Evolutionary conservation across 1,139 yeast species (phyloP), one percentile per base, ranked within the genome.

Genomic region (Pichia sp.): DNA sequence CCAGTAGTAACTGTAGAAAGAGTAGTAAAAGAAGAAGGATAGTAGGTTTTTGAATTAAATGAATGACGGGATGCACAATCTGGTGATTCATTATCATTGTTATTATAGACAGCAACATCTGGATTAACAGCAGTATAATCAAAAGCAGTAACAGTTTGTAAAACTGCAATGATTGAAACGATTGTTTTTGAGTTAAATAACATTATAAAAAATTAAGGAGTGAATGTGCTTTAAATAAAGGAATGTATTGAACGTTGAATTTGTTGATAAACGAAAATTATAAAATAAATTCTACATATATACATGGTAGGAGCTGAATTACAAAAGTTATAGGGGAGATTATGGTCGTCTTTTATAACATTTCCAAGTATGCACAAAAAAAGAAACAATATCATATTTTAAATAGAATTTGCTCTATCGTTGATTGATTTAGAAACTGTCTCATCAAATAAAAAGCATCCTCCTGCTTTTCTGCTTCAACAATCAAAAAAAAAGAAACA

Each of bases 111-210:
- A 10, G 37, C 12, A 29, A 43, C 46, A 6, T 43, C 39, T 42
- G 49, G 46, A 20, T 39, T 30, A n/a, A 30, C 35, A 10, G 33
- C 43, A 9, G 39, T 23, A 4, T 40, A 22, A 12, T 40, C 32
- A 12, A 37, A 43, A 27, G 39, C 35, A 8, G 46, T 38, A n/a
- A 37, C 40, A n/a, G 47, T 40, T 10, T 26, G 27, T 23, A 42
- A 25, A 20, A 31, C 8, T 34, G 37, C 40, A 7, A 30, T 20
- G n/a, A 39, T 27, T 23, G 38, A 35, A 40, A 42, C 22, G 30
- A 47, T 35, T 10, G 50, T 39, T 27, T 41, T 39, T 10, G 39
- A 35, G 39, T 26, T 42, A 24, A 42, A 35, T 42, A 38, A 35
- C 46, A 42, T 42, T 38, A 29, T 34, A 20, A 20, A 16, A 16